Evolutionary conservation across 495 filamentous ascomycete genomes (phyloP).

Genomic region (Rostrohypoxylon terebratum): DNA sequence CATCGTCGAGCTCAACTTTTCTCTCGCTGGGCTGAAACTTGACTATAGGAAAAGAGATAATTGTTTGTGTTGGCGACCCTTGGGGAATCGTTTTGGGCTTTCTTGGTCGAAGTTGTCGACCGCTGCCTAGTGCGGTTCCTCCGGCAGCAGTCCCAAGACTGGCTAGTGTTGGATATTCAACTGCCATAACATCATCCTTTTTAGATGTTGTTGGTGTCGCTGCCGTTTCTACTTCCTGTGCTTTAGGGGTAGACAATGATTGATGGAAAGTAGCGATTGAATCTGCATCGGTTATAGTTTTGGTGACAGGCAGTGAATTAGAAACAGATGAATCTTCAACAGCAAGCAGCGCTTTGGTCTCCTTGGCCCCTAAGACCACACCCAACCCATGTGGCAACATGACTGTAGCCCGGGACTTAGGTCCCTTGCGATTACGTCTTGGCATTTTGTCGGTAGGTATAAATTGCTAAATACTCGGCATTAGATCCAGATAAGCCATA

Average conservation of each 20-base stretch:
- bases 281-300: not conserved
- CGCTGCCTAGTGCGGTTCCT: not conserved
- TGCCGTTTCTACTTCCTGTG: not conserved
- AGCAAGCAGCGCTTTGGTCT: not conserved
- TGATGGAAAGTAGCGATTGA: not conserved
- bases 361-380: not conserved
- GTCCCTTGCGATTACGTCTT: constrained; percentile 20
- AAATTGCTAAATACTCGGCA: not conserved
- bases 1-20: not conserved
- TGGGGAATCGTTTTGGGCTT: not conserved
- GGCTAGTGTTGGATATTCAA: not conserved
- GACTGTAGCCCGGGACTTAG: constrained; percentile 38
- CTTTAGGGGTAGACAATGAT: not conserved
- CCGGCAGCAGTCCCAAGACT: not conserved
- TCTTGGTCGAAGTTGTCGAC: constrained; percentile 22
- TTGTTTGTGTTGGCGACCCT: not conserved
- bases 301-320: not conserved
- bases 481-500: not conserved
- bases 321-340: not conserved
- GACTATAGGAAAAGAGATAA: not conserved
- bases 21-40: not conserved
- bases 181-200: not conserved
- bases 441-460: constrained; percentile 22
- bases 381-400: constrained; percentile 59
- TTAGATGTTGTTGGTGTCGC: not conserved